Percentiles rank a stretch among this genome's conserved stretches.
Conservation (phyloP, 768 basidiomycete genomes). For the Auriscalpium vulgare region DNA sequence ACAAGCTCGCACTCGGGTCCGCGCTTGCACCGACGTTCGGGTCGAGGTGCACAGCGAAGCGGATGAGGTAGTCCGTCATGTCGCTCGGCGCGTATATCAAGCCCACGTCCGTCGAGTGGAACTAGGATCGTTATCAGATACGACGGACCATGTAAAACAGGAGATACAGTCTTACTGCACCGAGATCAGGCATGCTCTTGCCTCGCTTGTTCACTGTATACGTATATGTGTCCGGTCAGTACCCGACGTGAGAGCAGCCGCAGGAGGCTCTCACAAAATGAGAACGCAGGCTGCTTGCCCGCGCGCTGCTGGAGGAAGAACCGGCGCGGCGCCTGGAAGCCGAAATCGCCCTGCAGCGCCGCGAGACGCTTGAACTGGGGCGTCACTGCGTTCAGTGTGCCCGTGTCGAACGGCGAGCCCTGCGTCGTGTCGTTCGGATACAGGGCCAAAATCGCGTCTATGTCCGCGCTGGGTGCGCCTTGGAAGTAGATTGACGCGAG, state of each 20-base stretch:
- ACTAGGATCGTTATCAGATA: neutral
- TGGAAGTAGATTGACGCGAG: neutral
- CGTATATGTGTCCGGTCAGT: neutral
- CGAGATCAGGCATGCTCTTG: neutral
- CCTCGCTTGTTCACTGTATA: neutral
- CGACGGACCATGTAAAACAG: neutral
- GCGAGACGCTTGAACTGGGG: conserved; percentile 23
- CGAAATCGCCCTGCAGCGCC: conserved; percentile 20
- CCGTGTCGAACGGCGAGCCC: conserved; percentile 6
- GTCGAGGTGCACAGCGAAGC: conserved; percentile 19
- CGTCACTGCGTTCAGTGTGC: neutral
- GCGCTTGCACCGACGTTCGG: conserved; percentile 13
- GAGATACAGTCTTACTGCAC: neutral
- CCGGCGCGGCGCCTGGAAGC: conserved; percentile 22
- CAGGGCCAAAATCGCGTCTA: neutral
- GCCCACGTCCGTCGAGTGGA: conserved; percentile 9
- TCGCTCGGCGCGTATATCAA: conserved; percentile 8
- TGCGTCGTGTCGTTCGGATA: neutral
- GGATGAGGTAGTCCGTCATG: conserved; percentile 19
- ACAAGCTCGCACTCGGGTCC: neutral
- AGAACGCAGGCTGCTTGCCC: conserved; percentile 9
- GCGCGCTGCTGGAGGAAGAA: conserved; percentile 18
- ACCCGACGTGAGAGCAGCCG: neutral
- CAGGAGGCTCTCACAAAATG: conserved; percentile 8
- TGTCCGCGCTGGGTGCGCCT: neutral